Conservation (phyloP, 257 asterid genomes). For the Gardenia jasminoides region DNA sequence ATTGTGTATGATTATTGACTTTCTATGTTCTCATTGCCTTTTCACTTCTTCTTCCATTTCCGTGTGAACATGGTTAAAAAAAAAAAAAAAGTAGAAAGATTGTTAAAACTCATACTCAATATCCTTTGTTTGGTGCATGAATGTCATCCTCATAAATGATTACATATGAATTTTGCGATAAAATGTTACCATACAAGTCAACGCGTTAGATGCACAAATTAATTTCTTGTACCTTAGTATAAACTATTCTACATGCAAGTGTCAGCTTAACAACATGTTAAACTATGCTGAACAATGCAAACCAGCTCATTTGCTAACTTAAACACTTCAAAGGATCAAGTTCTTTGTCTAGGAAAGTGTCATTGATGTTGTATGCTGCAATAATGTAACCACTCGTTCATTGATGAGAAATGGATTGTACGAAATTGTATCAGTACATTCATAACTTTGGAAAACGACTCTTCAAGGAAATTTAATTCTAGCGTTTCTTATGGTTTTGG, state of each 20-base stretch:
- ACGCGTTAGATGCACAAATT: neutral
- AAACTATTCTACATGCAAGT: neutral
- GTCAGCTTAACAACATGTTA: neutral
- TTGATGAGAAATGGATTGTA: neutral
- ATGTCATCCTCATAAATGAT: neutral
- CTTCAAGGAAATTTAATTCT: constrained; percentile 1
- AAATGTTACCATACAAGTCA: neutral
- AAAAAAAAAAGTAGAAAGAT: neutral
- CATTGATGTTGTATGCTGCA: neutral
- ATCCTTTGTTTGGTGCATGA: neutral
- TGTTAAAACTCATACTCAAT: neutral
- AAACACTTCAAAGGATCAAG: neutral
- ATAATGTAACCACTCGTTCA: neutral
- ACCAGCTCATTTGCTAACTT: neutral
- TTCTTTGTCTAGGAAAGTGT: neutral
- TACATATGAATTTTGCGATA: neutral
- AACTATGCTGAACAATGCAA: neutral
- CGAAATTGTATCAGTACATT: neutral
- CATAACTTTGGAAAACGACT: constrained; percentile 5
- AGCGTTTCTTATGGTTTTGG: neutral
- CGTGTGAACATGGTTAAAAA: neutral
- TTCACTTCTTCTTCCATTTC: neutral
- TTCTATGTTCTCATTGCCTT: neutral
- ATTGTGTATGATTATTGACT: constrained; percentile 4
- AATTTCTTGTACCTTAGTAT: neutral